Evolutionary conservation across 208 protist species (phyloP).

Genomic region (Acanthamoeba castellanii): DNA sequence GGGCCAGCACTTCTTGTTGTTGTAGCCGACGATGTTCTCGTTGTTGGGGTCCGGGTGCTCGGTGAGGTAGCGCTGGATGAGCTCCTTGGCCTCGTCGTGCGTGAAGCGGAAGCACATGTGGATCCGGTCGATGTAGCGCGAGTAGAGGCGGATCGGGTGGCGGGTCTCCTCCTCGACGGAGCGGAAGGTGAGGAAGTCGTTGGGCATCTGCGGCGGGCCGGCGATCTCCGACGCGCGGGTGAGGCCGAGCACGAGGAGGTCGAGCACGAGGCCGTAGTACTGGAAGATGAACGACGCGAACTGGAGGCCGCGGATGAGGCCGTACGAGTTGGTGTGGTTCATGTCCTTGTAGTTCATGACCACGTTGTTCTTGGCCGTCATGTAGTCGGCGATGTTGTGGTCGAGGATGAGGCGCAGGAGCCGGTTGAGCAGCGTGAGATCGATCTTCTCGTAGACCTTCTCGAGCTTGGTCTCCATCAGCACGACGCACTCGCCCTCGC

Average conservation of each 20-base stretch:
- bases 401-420: slow-evolving; percentile 99
- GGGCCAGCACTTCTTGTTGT: slow-evolving; percentile 99
- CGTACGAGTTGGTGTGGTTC: slow-evolving; percentile 99
- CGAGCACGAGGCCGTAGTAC: slow-evolving; percentile 99
- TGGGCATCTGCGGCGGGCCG: slow-evolving; percentile 97
- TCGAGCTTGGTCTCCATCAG: slow-evolving; percentile 98
- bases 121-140: slow-evolving; percentile 97
- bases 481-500: slow-evolving; percentile 98
- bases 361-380: slow-evolving; percentile 99
- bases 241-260: slow-evolving; percentile 99
- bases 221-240: slow-evolving; percentile 98
- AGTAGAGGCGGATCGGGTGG: slow-evolving; percentile 99
- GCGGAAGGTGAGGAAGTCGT: slow-evolving; percentile 98
- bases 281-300: slow-evolving; percentile 99
- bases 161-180: slow-evolving; percentile 95
- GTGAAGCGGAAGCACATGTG: slow-evolving; percentile 98
- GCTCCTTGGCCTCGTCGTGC: slow-evolving; percentile 97
- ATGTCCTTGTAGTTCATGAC: slow-evolving; percentile 99
- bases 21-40: slow-evolving; percentile 99
- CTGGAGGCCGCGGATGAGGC: slow-evolving; percentile 99
- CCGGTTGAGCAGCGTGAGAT: slow-evolving; percentile 99
- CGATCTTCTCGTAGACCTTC: slow-evolving; percentile 99
- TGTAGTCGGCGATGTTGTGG: slow-evolving; percentile 99
- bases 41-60: slow-evolving; percentile 99
- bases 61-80: slow-evolving; percentile 99